Evolutionary conservation across 169 alveolate genomes (phyloP), one percentile per base, ranked within the genome.

Genomic region (Hammondia hammondi): DNA sequence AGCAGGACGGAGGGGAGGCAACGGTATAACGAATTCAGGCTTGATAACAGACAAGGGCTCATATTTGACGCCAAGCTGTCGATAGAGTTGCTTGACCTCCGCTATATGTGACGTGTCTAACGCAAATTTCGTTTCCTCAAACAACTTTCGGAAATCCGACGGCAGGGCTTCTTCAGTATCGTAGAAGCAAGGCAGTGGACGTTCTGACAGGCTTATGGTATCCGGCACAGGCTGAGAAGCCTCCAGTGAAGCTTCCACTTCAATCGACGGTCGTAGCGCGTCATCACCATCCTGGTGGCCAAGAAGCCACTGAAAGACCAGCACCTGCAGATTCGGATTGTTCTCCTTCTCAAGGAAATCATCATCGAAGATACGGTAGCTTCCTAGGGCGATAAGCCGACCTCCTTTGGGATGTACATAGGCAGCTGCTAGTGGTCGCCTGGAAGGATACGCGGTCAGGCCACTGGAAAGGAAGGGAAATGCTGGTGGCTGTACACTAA

Each of bases 341-440:
- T 46, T 27, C 37, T 82, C 90, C 39, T 82, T 82, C 35, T 82
- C 71, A 27, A 82, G 90, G 35, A 82, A 82, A 27, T 39, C 70
- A n/a, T 82, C 29, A 24, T 82, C 90, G 43, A 82, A 82, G 29
- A 82, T 82, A 21, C 71, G 90, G 90, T 43, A 82, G 90, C 90
- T 82, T 21, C 90, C 90, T 0, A 82, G 5, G 35, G 90, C 67
- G 4, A n/a, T 71, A 24, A 82, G 70, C 71, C 90, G 57, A 14
- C 90, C 90, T 4, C 70, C 90, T 10, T 17, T 17, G 39, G 90
- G 70, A 35, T 82, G 71, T 45, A n/a, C 70, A n/a, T 82, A 82
- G n/a, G 90, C 90, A 82, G 90, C 90, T n/a, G 52, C 90, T 4
- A 82, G 90, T 19, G 90, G 90, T 82, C 90, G 32, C 7, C 70